These are phyloP conservation scores for Diplodia corticola DNA, from an alignment of 2,329 filamentous ascomycete genomes.

Conservation along the genomic window DNA sequence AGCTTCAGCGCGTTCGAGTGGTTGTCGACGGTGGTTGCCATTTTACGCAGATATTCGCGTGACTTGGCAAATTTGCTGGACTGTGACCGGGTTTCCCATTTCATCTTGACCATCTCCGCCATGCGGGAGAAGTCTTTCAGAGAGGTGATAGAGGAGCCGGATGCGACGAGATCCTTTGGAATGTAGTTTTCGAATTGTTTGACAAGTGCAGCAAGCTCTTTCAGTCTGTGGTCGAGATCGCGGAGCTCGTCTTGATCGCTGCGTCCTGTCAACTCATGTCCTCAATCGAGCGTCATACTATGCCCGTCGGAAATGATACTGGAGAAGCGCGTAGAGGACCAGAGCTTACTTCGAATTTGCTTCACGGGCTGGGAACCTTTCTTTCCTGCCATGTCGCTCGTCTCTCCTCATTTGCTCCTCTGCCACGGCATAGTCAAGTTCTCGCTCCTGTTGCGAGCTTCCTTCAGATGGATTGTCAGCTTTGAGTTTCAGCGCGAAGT, in stretches of 20 bases:
- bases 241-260: not conserved
- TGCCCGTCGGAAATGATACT: too few relatives aligned
- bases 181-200: not conserved
- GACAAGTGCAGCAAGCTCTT: not conserved
- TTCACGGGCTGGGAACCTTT: too few relatives aligned
- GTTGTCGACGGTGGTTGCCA: constrained; percentile 25
- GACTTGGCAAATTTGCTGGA: not conserved
- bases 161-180: not conserved
- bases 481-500: not conserved
- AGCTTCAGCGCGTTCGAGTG: constrained; percentile 28
- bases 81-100: not conserved
- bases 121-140: not conserved
- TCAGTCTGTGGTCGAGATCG: not conserved
- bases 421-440: not conserved
- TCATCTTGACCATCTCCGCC: not conserved
- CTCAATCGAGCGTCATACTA: not conserved
- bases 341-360: not conserved
- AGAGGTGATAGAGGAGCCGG: not conserved
- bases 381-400: not conserved
- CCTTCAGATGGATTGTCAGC: not conserved
- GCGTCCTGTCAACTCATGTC: too few relatives aligned
- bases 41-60: not conserved
- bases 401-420: not conserved
- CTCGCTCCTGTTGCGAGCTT: not conserved
- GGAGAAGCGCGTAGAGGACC: not conserved